Evolutionary conservation across 2,329 filamentous ascomycete species (phyloP).

Genomic region (Cercospora janseana): DNA sequence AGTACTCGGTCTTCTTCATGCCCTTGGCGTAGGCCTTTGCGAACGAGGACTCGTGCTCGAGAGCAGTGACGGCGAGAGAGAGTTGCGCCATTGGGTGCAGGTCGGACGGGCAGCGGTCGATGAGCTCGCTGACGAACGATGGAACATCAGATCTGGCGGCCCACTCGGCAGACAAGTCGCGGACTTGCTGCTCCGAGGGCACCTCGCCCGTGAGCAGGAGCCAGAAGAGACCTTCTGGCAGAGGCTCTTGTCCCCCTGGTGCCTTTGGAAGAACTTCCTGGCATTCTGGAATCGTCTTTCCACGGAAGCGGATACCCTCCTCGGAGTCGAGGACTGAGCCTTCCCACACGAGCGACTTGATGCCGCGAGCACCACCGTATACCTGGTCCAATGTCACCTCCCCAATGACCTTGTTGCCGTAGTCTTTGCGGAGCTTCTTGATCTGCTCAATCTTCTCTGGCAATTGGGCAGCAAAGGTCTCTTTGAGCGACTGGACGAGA

Average conservation of each 20-base stretch:
- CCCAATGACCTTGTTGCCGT: slow-evolving; percentile 91
- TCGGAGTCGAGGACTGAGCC: slow-evolving; percentile 95
- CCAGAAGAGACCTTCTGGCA: slow-evolving; percentile 99
- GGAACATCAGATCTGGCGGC: slow-evolving; percentile 94
- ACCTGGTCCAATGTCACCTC: slow-evolving; percentile 99
- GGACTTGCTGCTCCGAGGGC: slow-evolving; percentile 95
- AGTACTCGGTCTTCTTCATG: slow-evolving; percentile 99
- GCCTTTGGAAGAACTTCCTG: slow-evolving; percentile 97
- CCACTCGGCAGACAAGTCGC: slow-evolving; percentile 97
- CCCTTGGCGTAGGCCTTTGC: slow-evolving; percentile 98
- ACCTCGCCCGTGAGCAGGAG: slow-evolving; percentile 97
- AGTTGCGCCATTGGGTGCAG: slow-evolving; percentile 99
- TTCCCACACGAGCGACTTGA: slow-evolving; percentile 99
- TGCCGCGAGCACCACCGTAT: slow-evolving; percentile 97
- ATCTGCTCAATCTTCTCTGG: slow-evolving; percentile 98
- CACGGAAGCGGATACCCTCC: slow-evolving; percentile 99
- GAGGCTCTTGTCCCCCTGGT: slow-evolving; percentile 91
- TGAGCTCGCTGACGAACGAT: slow-evolving; percentile 98
- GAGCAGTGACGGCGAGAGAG: slow-evolving; percentile 93
- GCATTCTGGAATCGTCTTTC: slow-evolving; percentile 98
- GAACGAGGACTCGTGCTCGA: slow-evolving; percentile 97
- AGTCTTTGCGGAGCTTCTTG: slow-evolving; percentile 97
- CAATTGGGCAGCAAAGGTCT: slow-evolving; percentile 93
- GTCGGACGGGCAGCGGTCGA: slow-evolving; percentile 98
- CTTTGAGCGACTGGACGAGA: slow-evolving; percentile 78